Percentiles rank a stretch among this genome's conserved stretches.
phyloP scores from a whole-genome alignment of 2,329 filamentous ascomycete genomes.

The Neospermospora avenae region DNA sequence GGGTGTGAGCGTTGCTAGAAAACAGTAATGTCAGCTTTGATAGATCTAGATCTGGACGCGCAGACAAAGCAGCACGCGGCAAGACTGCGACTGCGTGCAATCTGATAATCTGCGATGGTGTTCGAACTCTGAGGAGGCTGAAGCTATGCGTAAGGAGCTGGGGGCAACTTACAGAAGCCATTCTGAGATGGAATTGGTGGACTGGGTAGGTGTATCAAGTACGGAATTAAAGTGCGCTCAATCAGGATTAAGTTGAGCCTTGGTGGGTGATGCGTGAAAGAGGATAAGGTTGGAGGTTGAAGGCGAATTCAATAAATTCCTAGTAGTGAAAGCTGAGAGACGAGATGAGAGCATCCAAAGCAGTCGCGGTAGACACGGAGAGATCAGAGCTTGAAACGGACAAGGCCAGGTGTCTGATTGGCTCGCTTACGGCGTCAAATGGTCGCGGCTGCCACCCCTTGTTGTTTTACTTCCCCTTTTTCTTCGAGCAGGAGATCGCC shows the following conservation, averaged over 20 bases:
- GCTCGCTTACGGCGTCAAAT: slow-evolving; percentile 8
- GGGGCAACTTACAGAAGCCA: slow-evolving; percentile 31
- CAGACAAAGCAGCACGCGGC: neutral
- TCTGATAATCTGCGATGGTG: slow-evolving; percentile 1
- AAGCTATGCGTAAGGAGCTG: slow-evolving; percentile 13
- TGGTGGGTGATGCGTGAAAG: slow-evolving; percentile 5
- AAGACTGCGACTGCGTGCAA: neutral
- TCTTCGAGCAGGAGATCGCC: neutral
- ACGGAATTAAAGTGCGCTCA: slow-evolving; percentile 22
- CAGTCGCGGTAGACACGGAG: slow-evolving; percentile 13
- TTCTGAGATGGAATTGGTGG: slow-evolving; percentile 18
- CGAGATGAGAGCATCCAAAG: slow-evolving; percentile 11
- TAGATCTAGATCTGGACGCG: neutral
- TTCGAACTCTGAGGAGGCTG: neutral
- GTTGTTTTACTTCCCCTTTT: slow-evolving; percentile 6
- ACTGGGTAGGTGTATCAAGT: slow-evolving; percentile 5
- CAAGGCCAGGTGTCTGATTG: slow-evolving; percentile 6
- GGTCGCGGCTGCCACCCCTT: neutral
- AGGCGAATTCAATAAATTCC: slow-evolving; percentile 2
- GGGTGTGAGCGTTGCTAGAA: slow-evolving; percentile 35
- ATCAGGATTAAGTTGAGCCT: slow-evolving; percentile 11
- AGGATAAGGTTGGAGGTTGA: slow-evolving; percentile 1
- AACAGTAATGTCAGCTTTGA: slow-evolving; percentile 24
- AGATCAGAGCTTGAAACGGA: slow-evolving; percentile 19
- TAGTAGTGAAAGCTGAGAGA: slow-evolving; percentile 4